These are phyloP conservation scores for Herpetospermum pedunculosum DNA, from an alignment of 306 rosid species.

Conservation along the genomic window DNA sequence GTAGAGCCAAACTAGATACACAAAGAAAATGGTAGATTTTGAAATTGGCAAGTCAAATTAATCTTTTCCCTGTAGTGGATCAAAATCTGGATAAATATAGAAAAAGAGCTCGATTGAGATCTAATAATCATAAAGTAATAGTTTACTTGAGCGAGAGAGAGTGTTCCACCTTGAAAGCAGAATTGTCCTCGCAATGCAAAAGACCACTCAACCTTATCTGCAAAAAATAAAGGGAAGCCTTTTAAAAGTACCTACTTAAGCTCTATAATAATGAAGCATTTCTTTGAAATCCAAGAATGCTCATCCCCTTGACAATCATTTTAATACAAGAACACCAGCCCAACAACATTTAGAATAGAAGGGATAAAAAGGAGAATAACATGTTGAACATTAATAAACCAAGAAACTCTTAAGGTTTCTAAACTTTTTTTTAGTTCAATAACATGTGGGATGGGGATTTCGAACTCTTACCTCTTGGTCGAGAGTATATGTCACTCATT, in stretches of 20 bases:
- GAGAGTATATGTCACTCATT: too few relatives aligned
- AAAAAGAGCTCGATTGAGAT: not conserved
- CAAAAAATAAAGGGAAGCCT: conserved; percentile 3
- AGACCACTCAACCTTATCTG: conserved; percentile 85
- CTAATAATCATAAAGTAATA: not conserved
- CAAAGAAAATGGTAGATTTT: not conserved
- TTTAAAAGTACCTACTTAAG: not conserved
- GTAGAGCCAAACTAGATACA: not conserved
- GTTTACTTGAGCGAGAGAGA: not conserved
- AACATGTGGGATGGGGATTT: too few relatives aligned
- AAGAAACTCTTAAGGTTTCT: not conserved
- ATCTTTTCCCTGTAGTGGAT: not conserved
- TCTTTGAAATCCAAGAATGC: not conserved
- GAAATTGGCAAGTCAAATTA: not conserved
- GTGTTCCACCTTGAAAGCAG: conserved; percentile 62
- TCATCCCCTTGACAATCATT: not conserved
- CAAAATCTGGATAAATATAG: not conserved
- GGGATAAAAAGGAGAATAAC: not conserved
- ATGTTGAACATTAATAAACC: not conserved
- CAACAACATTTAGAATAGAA: not conserved
- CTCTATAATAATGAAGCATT: not conserved
- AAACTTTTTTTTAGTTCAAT: not conserved
- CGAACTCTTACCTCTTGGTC: too few relatives aligned
- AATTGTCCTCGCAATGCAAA: conserved; percentile 62
- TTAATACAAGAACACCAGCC: not conserved